Conservation (phyloP, 129 eudicot species). For the Flaveria linearis region DNA sequence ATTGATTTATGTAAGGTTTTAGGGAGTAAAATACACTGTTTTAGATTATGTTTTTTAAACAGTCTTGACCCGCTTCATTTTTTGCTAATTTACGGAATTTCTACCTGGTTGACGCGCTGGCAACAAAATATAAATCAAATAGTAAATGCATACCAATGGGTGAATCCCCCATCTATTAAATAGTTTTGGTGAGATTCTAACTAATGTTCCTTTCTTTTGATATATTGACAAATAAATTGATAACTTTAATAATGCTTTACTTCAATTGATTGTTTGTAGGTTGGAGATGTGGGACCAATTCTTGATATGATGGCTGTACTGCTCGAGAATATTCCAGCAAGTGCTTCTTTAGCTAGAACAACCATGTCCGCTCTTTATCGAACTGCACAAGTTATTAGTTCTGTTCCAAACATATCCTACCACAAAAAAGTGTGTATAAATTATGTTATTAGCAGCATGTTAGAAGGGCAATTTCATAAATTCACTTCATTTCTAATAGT, state of each 20-base stretch:
- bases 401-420: conserved; percentile 67
- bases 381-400: conserved; percentile 59
- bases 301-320: conserved; percentile 86
- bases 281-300: conserved; percentile 80
- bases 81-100: not conserved
- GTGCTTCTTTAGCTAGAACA: conserved; percentile 55
- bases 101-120: not conserved
- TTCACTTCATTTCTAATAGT: conserved; percentile 14
- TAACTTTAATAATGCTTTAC: not conserved
- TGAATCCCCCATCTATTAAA: not conserved
- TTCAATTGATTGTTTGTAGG: conserved; percentile 39
- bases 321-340: conserved; percentile 65
- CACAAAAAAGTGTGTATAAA: conserved; percentile 52
- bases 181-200: not conserved
- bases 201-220: not conserved
- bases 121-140: not conserved
- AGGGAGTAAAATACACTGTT: not conserved
- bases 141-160: not conserved
- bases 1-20: not conserved
- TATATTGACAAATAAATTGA: not conserved
- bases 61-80: not conserved
- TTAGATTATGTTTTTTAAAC: not conserved
- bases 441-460: conserved; percentile 21
- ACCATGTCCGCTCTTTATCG: conserved; percentile 62
- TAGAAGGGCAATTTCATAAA: conserved; percentile 10